Conservation (phyloP, 192 early-diverging fungal genomes). For the Lobosporangium transversale region DNA sequence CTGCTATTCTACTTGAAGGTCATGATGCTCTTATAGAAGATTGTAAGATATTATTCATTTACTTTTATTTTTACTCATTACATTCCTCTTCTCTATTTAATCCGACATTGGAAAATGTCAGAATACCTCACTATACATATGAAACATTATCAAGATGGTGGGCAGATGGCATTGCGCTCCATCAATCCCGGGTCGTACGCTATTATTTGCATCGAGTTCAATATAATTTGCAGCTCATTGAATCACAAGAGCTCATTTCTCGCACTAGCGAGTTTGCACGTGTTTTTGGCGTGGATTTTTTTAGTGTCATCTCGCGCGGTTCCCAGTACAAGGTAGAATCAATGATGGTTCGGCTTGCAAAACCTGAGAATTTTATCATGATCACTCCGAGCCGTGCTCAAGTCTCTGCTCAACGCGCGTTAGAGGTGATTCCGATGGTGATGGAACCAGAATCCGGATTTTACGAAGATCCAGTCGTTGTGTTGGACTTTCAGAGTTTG, state of each 20-base stretch:
- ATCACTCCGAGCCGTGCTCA: slow-evolving; percentile 79
- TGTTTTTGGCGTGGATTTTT: slow-evolving; percentile 93
- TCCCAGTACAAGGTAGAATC: slow-evolving; percentile 95
- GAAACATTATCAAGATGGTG: slow-evolving; percentile 77
- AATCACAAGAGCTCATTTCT: slow-evolving; percentile 72
- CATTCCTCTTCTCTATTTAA: neutral
- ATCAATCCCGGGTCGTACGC: slow-evolving; percentile 67
- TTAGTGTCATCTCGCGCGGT: slow-evolving; percentile 86
- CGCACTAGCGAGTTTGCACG: slow-evolving; percentile 85
- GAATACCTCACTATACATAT: slow-evolving; percentile 72
- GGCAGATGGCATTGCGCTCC: slow-evolving; percentile 50
- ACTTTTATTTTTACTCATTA: neutral
- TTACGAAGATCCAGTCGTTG: slow-evolving; percentile 86
- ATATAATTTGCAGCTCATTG: slow-evolving; percentile 74
- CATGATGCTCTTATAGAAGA: neutral
- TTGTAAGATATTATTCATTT: neutral
- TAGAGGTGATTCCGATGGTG: slow-evolving; percentile 89
- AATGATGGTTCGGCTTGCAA: slow-evolving; percentile 75
- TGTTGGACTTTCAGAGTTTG: slow-evolving; percentile 93
- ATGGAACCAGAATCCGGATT: slow-evolving; percentile 88
- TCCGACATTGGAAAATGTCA: slow-evolving; percentile 12
- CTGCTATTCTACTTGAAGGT: neutral
- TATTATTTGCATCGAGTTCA: slow-evolving; percentile 78
- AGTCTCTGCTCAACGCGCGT: slow-evolving; percentile 77
- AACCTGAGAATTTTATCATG: slow-evolving; percentile 83